Conservation (phyloP, 2,329 filamentous ascomycete genomes). For the Cladosporium sp. region DNA sequence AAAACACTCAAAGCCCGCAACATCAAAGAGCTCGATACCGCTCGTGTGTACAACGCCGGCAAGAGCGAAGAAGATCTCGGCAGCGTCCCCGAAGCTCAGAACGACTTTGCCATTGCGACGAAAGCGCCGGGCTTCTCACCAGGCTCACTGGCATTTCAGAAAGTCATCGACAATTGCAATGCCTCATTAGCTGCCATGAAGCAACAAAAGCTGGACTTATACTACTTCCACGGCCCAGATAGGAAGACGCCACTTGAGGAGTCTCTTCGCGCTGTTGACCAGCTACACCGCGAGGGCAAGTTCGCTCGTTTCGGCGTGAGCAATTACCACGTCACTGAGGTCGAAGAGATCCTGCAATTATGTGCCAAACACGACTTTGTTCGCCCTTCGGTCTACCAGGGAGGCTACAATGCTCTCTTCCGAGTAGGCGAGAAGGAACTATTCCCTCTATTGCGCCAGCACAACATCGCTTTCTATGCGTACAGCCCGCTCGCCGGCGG, state of each 20-base stretch:
- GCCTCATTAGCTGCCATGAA: conserved; percentile 33
- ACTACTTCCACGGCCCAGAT: conserved; percentile 53
- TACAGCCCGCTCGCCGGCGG: conserved; percentile 41
- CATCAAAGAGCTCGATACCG: conserved; percentile 43
- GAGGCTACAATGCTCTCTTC: conserved; percentile 51
- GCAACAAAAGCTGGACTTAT: conserved; percentile 39
- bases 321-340: conserved; percentile 50
- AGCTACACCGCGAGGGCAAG: conserved; percentile 45
- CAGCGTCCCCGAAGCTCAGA: conserved; percentile 27
- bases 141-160: conserved; percentile 31
- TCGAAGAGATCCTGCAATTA: conserved; percentile 47
- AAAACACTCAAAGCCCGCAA: conserved; percentile 35
- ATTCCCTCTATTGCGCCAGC: conserved; percentile 46
- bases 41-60: conserved; percentile 44
- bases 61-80: conserved; percentile 48
- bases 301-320: conserved; percentile 52
- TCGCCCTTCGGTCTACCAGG: conserved; percentile 51
- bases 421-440: conserved; percentile 47
- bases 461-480: conserved; percentile 49
- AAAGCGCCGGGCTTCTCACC: conserved; percentile 36
- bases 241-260: conserved; percentile 47
- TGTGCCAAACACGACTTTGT: conserved; percentile 48
- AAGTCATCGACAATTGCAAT: conserved; percentile 31
- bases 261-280: conserved; percentile 46
- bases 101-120: conserved; percentile 32